Evolutionary conservation across 768 basidiomycete species (phyloP).

Genomic region (Podaxis mareebaensis): DNA sequence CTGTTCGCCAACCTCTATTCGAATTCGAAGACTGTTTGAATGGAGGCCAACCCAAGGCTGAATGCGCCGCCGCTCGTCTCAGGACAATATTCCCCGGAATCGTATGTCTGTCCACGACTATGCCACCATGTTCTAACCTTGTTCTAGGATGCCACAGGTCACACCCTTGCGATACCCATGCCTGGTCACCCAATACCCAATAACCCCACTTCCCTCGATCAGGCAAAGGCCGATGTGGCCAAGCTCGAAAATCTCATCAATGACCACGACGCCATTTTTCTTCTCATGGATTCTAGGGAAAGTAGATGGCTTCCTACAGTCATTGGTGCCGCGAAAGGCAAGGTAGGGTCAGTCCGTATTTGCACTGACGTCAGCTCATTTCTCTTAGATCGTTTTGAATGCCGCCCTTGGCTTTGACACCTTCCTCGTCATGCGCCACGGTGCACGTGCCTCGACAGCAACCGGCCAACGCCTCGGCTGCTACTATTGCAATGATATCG

Average conservation of each 20-base stretch:
- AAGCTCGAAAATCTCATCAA: constrained; percentile 78
- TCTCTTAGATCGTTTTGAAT: constrained; percentile 80
- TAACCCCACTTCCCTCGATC: constrained; percentile 46
- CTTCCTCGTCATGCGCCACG: constrained; percentile 96
- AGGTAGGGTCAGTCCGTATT: constrained; percentile 45
- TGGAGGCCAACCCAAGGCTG: constrained; percentile 93
- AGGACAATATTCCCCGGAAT: constrained; percentile 93
- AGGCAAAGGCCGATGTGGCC: constrained; percentile 66
- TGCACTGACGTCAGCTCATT: neutral
- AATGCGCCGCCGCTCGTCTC: constrained; percentile 81
- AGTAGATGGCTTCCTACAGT: constrained; percentile 96
- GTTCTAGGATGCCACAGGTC: constrained; percentile 75
- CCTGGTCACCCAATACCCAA: constrained; percentile 90
- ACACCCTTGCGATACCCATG: constrained; percentile 88
- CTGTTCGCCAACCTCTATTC: constrained; percentile 95
- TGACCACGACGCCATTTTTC: constrained; percentile 85
- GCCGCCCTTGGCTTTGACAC: constrained; percentile 95
- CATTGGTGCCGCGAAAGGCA: constrained; percentile 78
- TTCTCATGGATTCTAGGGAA: constrained; percentile 98
- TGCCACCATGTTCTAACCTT: neutral
- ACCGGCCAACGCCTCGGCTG: constrained; percentile 66
- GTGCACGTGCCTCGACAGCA: constrained; percentile 51
- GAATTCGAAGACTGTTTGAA: constrained; percentile 91
- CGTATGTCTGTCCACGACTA: constrained; percentile 47
- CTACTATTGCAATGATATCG: constrained; percentile 98